phyloP scores from a whole-genome alignment of 805 yeast species.

The Myxozyma vanderwaltii region DNA sequence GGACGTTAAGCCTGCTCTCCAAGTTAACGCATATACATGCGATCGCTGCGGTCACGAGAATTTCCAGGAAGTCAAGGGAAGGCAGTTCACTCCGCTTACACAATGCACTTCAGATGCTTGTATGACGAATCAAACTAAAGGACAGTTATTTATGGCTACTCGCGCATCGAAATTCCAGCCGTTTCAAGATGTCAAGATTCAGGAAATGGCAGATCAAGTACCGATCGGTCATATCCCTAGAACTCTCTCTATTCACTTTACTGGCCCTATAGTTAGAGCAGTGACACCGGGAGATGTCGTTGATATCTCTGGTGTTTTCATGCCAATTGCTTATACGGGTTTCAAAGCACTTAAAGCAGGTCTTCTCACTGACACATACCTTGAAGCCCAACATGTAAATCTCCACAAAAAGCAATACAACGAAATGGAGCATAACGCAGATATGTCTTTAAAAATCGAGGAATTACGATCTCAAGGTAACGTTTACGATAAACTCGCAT shows the following conservation, averaged over 20 bases:
- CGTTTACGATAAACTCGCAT: conserved; percentile 76
- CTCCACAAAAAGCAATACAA: conserved; percentile 91
- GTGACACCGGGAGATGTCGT: conserved; percentile 94
- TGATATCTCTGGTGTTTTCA: conserved; percentile 85
- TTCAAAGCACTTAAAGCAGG: conserved; percentile 92
- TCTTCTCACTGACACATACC: conserved; percentile 85
- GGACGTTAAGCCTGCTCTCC: conserved; percentile 90
- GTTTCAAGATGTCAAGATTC: conserved; percentile 93
- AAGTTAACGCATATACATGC: conserved; percentile 94
- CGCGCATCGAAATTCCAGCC: conserved; percentile 94
- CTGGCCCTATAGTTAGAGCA: conserved; percentile 85
- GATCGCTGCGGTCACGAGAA: conserved; percentile 96
- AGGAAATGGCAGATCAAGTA: conserved; percentile 93
- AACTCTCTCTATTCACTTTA: conserved; percentile 78
- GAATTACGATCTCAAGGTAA: conserved; percentile 62
- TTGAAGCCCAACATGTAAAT: conserved; percentile 80
- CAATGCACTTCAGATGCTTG: conserved; percentile 88
- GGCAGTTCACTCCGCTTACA: conserved; percentile 79
- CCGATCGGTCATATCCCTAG: conserved; percentile 99
- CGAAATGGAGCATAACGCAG: conserved; percentile 58
- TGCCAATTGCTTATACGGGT: conserved; percentile 96
- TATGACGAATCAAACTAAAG: conserved; percentile 73
- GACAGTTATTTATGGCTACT: conserved; percentile 87
- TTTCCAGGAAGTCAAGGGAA: conserved; percentile 88
- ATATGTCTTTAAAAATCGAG: conserved; percentile 57